A percentile compares a stretch with the other conserved stretches of the same genome.
Evolutionary conservation across 179 eudicot species (phyloP).

Genomic region (Nepenthes alata): DNA sequence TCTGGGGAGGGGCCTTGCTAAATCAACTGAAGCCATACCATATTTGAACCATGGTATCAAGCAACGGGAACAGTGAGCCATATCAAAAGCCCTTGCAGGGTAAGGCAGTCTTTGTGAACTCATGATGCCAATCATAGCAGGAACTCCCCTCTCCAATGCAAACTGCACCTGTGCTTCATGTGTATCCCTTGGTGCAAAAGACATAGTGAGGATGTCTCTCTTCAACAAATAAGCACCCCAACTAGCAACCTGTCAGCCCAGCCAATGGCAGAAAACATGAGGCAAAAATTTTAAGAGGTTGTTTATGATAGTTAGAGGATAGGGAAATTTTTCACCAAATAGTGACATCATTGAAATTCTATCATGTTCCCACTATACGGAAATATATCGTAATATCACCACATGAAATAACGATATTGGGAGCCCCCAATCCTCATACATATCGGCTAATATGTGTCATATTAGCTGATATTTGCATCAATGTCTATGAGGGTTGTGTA

Average conservation of each 20-base stretch:
- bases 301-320: too few species aligned
- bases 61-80: constrained; percentile 96
- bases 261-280: neutral
- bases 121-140: constrained; percentile 82
- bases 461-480: too few species aligned
- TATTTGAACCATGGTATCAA: constrained; percentile 61
- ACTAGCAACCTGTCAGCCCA: constrained; percentile 55
- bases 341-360: too few species aligned
- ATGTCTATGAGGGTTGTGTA: too few species aligned
- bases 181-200: constrained; percentile 88
- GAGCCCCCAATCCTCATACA: too few species aligned
- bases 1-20: too few species aligned
- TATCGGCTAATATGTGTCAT: too few species aligned
- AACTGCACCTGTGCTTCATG: constrained; percentile 95
- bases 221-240: constrained; percentile 86
- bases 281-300: too few species aligned
- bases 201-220: constrained; percentile 69
- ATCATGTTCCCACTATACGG: too few species aligned
- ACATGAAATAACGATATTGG: too few species aligned
- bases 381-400: too few species aligned
- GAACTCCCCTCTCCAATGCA: constrained; percentile 87
- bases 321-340: too few species aligned
- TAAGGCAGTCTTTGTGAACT: constrained; percentile 74
- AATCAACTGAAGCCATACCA: constrained; percentile 26
- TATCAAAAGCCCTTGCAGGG: constrained; percentile 86